A percentile compares a stretch with the other conserved stretches of the same genome.
Conservation (phyloP, 2,329 filamentous ascomycete genomes). For the Graphilbum sp. region DNA sequence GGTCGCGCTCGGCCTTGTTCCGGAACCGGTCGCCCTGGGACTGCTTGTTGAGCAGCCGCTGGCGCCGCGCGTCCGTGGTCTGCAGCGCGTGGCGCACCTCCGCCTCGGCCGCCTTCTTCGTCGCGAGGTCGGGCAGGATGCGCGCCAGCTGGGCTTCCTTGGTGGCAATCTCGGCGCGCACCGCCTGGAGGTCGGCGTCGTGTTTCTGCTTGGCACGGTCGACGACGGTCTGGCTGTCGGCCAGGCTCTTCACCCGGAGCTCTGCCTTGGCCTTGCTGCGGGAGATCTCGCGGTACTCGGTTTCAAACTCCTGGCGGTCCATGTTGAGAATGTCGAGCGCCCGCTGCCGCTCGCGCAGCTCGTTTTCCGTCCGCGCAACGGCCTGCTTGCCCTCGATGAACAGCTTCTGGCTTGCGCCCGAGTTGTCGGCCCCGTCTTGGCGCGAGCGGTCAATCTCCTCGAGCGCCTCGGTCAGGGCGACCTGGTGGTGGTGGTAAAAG, state of each 20-base stretch:
- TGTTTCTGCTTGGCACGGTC: conserved; percentile 58
- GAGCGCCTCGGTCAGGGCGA: conserved; percentile 58
- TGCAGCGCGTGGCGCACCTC: conserved; percentile 57
- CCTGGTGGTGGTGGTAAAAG: conserved; percentile 79
- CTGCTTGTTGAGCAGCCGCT: conserved; percentile 82
- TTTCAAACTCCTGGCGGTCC: conserved; percentile 75
- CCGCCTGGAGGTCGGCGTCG: conserved; percentile 52
- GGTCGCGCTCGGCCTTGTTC: conserved; percentile 76
- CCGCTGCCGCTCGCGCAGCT: conserved; percentile 66
- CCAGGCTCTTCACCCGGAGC: conserved; percentile 63
- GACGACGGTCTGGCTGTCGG: conserved; percentile 65
- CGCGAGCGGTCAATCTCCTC: conserved; percentile 71
- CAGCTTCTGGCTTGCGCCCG: conserved; percentile 61
- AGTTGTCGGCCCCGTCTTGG: conserved; percentile 68
- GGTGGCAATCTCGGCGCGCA: conserved; percentile 56
- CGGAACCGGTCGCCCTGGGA: conserved; percentile 74
- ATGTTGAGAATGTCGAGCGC: conserved; percentile 72
- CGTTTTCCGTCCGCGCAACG: conserved; percentile 57
- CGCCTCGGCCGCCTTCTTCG: conserved; percentile 56
- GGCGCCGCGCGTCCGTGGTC: conserved; percentile 55
- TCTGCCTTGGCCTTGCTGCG: conserved; percentile 73
- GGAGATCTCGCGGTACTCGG: conserved; percentile 70
- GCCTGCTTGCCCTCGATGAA: conserved; percentile 68
- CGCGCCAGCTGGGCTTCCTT: conserved; percentile 62
- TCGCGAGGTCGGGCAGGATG: conserved; percentile 62